These are phyloP conservation scores for Phytopythium kandeliae DNA, from an alignment of 352 stramenopile genomes.

Conservation along the genomic window DNA sequence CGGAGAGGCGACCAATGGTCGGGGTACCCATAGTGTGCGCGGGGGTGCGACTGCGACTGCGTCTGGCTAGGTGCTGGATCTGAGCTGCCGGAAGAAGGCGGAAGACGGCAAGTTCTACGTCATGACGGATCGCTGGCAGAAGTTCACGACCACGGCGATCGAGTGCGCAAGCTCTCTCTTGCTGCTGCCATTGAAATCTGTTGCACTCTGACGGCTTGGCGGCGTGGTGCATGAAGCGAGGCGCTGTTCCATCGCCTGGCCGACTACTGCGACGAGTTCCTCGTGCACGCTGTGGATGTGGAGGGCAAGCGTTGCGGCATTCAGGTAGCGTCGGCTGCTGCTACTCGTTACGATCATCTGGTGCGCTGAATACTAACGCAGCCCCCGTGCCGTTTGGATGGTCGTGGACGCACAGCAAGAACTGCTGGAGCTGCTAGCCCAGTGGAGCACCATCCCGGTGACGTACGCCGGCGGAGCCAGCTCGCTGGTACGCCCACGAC, in stretches of 20 bases:
- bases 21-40: no score
- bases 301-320: constrained; percentile 96
- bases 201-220: not conserved
- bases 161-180: constrained; percentile 45
- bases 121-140: constrained; percentile 97
- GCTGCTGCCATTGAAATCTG: no score
- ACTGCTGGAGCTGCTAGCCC: constrained; percentile 89
- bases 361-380: no score
- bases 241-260: constrained; percentile 86
- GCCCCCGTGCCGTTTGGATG: not conserved
- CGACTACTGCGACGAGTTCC: constrained; percentile 95
- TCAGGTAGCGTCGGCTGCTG: constrained; percentile 34
- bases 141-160: constrained; percentile 92
- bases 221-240: constrained; percentile 30
- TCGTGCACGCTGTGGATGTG: constrained; percentile 98
- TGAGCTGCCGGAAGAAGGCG: constrained; percentile 92
- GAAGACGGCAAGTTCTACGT: constrained; percentile 91
- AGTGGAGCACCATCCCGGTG: constrained; percentile 92
- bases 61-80: constrained; percentile 92
- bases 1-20: no score
- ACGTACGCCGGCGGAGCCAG: constrained; percentile 97
- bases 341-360: no score
- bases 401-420: constrained; percentile 74
- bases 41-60: no score
- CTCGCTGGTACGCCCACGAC: constrained; percentile 51